Conservation (phyloP, 139 green algal species). For the Ettlia oleoabundans region DNA sequence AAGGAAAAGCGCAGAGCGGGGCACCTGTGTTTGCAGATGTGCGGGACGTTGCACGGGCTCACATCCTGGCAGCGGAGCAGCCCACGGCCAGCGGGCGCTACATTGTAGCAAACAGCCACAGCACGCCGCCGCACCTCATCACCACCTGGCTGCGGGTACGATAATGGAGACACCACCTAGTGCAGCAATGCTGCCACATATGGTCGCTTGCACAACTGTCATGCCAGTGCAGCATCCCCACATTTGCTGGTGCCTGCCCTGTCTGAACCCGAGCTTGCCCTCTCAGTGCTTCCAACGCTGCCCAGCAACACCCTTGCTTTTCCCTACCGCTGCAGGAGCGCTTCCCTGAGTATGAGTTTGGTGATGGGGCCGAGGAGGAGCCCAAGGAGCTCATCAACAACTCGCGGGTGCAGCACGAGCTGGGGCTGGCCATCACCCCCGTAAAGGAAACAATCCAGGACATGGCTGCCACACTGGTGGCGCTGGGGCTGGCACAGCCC, state of each 20-base stretch:
- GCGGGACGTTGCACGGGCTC: slow-evolving; percentile 56
- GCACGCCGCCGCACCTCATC: slow-evolving; percentile 24
- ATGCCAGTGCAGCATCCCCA: too few relatives aligned
- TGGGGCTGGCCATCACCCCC: slow-evolving; percentile 44
- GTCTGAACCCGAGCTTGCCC: neutral
- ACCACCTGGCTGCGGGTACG: slow-evolving; percentile 38
- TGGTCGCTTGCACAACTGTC: neutral
- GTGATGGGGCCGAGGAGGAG: neutral
- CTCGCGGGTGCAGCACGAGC: slow-evolving; percentile 42
- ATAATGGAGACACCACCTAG: neutral
- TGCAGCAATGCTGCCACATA: too few relatives aligned
- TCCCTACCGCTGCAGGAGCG: slow-evolving; percentile 42
- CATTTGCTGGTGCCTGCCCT: too few relatives aligned
- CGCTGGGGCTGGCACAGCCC: slow-evolving; percentile 31
- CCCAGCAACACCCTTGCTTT: too few relatives aligned
- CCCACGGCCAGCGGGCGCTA: slow-evolving; percentile 50
- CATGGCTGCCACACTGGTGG: slow-evolving; percentile 48
- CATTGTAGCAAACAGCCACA: slow-evolving; percentile 42
- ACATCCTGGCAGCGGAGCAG: slow-evolving; percentile 53
- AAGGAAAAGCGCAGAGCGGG: slow-evolving; percentile 30
- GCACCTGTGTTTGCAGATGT: slow-evolving; percentile 56
- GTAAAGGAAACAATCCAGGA: slow-evolving; percentile 52
- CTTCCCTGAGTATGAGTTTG: slow-evolving; percentile 42
- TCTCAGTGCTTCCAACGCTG: neutral
- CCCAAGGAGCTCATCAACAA: slow-evolving; percentile 37